Conservation (phyloP, 495 filamentous ascomycete species). For the Aspergillus mulundensis region DNA sequence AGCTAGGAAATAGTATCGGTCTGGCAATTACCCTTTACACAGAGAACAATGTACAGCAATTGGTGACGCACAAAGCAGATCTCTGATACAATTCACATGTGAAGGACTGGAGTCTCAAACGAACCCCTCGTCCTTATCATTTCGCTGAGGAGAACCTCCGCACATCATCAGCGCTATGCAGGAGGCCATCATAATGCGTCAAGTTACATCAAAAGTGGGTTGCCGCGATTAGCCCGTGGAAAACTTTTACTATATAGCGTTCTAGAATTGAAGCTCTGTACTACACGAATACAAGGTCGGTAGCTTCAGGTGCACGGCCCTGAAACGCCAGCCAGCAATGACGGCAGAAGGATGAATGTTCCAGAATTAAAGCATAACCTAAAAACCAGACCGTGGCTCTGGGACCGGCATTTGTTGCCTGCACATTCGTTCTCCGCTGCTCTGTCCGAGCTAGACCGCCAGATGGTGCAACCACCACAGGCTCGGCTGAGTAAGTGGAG, state of each 20-base stretch:
- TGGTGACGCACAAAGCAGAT: background rate
- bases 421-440: background rate
- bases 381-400: background rate
- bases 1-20: background rate
- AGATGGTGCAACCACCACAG: background rate
- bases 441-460: background rate
- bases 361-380: background rate
- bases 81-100: background rate
- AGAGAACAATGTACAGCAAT: background rate
- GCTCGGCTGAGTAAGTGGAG: background rate
- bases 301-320: conserved; percentile 12
- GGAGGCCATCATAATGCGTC: background rate
- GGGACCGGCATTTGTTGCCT: background rate
- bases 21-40: background rate
- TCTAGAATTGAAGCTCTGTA: background rate
- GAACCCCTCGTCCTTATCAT: background rate
- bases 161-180: background rate
- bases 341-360: background rate
- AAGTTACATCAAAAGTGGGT: background rate
- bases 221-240: background rate
- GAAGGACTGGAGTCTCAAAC: background rate
- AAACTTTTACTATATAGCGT: background rate
- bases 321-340: conserved; percentile 6
- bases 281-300: conserved; percentile 10
- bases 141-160: background rate